A percentile compares a stretch with the other conserved stretches of the same genome.
Conservation (phyloP, 805 yeast species). For the Myxozyma sirexii region DNA sequence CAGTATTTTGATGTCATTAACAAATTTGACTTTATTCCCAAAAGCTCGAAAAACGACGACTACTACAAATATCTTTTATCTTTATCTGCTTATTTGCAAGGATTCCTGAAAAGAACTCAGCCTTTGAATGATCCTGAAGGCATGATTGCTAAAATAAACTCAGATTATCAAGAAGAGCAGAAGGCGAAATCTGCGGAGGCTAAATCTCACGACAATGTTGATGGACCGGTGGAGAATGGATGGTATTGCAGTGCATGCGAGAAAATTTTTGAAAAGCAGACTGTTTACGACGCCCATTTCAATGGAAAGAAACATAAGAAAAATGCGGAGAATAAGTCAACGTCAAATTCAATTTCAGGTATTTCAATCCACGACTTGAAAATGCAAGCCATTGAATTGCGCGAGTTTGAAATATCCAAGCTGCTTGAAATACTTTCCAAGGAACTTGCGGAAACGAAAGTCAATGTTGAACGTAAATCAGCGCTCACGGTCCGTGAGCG, state of each 20-base stretch:
- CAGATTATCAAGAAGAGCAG: slow-evolving; percentile 40
- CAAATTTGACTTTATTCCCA: slow-evolving; percentile 42
- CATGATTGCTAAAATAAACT: slow-evolving; percentile 39
- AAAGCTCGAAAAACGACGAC: slow-evolving; percentile 37
- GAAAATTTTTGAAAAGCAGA: slow-evolving; percentile 60
- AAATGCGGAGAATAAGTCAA: slow-evolving; percentile 41
- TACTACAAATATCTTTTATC: slow-evolving; percentile 52
- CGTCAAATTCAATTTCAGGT: not conserved
- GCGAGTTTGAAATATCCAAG: slow-evolving; percentile 48
- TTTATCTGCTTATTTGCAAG: slow-evolving; percentile 54
- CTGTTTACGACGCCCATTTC: slow-evolving; percentile 72
- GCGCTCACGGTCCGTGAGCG: slow-evolving; percentile 74
- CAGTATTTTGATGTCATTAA: slow-evolving; percentile 55
- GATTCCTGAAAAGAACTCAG: slow-evolving; percentile 51
- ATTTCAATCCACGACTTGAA: slow-evolving; percentile 1
- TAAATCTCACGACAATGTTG: slow-evolving; percentile 6
- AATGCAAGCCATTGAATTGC: slow-evolving; percentile 37
- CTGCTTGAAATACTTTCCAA: slow-evolving; percentile 47
- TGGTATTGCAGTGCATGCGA: slow-evolving; percentile 66
- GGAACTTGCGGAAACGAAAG: slow-evolving; percentile 54
- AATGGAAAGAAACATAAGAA: slow-evolving; percentile 74
- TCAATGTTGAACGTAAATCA: slow-evolving; percentile 64
- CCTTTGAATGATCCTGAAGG: slow-evolving; percentile 53
- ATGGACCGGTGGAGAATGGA: slow-evolving; percentile 7
- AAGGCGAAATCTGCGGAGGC: slow-evolving; percentile 24